Percentiles rank a stretch among this genome's conserved stretches.
Evolutionary conservation across 2,329 filamentous ascomycete genomes (phyloP).

Genomic region (Diaporthe sp.): DNA sequence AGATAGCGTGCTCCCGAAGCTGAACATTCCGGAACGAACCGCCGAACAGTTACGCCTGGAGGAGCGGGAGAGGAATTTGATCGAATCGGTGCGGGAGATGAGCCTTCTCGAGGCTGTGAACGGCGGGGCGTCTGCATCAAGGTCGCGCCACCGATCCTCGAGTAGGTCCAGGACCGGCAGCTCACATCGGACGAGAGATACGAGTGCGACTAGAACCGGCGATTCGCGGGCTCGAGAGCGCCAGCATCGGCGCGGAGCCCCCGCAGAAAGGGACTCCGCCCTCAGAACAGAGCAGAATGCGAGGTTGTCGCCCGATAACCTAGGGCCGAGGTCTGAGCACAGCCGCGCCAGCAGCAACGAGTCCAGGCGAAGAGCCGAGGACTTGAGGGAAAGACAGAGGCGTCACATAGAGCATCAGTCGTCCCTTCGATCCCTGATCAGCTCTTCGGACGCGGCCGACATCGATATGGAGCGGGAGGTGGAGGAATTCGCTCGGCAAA

Average conservation of each 20-base stretch:
- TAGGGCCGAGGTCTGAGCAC: constrained; percentile 50
- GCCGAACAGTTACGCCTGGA: constrained; percentile 68
- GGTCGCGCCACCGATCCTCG: constrained; percentile 44
- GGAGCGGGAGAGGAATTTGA: constrained; percentile 76
- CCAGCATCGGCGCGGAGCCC: constrained; percentile 46
- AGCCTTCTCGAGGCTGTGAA: constrained; percentile 79
- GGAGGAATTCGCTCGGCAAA: constrained; percentile 87
- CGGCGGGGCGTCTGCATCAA: constrained; percentile 50
- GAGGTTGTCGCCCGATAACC: constrained; percentile 54
- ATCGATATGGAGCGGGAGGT: constrained; percentile 90
- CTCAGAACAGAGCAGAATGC: constrained; percentile 52
- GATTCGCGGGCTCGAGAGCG: constrained; percentile 47
- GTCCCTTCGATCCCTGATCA: constrained; percentile 87
- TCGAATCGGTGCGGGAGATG: constrained; percentile 79
- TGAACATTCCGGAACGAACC: constrained; percentile 65
- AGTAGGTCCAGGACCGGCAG: constrained; percentile 42
- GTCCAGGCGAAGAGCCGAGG: constrained; percentile 58
- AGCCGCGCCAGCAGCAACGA: constrained; percentile 59
- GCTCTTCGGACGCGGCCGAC: constrained; percentile 81
- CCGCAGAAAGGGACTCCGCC: constrained; percentile 49
- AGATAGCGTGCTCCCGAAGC: constrained; percentile 81
- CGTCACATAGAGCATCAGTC: constrained; percentile 89
- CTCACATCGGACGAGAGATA: constrained; percentile 41
- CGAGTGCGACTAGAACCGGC: constrained; percentile 51
- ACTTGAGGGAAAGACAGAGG: constrained; percentile 53